Percentiles rank a stretch among this genome's conserved stretches.
These are phyloP conservation scores for Tulasnella sp. DNA, from an alignment of 768 basidiomycete species.

Conservation along the genomic window DNA sequence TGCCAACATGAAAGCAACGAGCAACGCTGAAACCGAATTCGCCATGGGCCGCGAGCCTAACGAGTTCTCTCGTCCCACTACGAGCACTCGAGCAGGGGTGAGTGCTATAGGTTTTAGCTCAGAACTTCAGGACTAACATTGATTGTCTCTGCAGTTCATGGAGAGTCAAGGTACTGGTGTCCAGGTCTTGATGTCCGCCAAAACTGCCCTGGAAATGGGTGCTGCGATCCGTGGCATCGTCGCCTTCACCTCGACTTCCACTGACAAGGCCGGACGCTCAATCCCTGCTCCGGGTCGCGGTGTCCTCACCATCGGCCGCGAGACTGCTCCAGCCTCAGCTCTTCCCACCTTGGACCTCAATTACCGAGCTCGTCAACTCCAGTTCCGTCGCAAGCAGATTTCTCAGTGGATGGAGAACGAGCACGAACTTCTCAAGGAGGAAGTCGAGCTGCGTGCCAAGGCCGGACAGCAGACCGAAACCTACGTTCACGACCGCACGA, in stretches of 20 bases:
- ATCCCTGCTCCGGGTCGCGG: conserved; percentile 95
- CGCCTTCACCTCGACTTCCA: conserved; percentile 92
- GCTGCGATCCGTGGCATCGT: conserved; percentile 88
- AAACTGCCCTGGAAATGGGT: conserved; percentile 89
- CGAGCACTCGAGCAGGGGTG: conserved; percentile 89
- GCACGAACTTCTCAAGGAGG: conserved; percentile 69
- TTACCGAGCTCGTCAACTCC: conserved; percentile 87
- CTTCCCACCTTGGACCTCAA: conserved; percentile 69
- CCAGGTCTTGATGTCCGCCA: conserved; percentile 94
- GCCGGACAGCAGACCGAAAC: conserved; percentile 43
- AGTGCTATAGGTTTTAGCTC: conserved; percentile 21
- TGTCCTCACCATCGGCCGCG: conserved; percentile 76
- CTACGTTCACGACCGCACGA: conserved; percentile 64
- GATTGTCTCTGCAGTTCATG: conserved; percentile 54
- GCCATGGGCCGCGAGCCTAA: conserved; percentile 99
- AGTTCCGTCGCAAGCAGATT: conserved; percentile 92
- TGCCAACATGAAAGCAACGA: conserved; percentile 99
- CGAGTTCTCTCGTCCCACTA: conserved; percentile 97
- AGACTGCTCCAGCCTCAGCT: conserved; percentile 68
- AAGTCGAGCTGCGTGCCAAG: conserved; percentile 50
- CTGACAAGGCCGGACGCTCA: conserved; percentile 97
- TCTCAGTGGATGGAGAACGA: conserved; percentile 90
- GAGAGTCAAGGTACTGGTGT: conserved; percentile 95
- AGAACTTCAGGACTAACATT: not conserved
- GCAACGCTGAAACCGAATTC: conserved; percentile 92